Conservation (phyloP, 768 basidiomycete genomes). For the Russula sp. region DNA sequence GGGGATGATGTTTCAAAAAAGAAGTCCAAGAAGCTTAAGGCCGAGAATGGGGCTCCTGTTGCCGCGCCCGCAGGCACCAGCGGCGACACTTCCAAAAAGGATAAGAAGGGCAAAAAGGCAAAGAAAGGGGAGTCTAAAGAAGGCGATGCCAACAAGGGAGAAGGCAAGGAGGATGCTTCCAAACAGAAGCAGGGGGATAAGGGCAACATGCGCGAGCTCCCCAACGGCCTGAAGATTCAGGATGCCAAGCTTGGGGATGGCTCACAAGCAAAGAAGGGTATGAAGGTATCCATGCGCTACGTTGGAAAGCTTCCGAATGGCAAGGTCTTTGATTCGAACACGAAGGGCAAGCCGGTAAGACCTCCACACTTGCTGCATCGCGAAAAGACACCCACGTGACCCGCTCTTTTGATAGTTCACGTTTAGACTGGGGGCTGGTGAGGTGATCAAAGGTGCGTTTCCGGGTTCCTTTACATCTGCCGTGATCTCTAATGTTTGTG, state of each 20-base stretch:
- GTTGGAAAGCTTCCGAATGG: conserved; percentile 83
- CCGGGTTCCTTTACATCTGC: conserved; percentile 3
- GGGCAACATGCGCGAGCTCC: conserved; percentile 40
- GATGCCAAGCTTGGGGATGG: conserved; percentile 80
- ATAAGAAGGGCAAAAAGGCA: conserved; percentile 33
- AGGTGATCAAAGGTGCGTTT: conserved; percentile 81
- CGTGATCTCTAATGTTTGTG: neutral
- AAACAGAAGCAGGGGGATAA: conserved; percentile 33
- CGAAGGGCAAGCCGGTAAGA: conserved; percentile 79
- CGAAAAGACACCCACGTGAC: conserved; percentile 11
- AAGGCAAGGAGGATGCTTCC: conserved; percentile 18
- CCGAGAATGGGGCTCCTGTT: conserved; percentile 43
- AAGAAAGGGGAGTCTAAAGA: conserved; percentile 31
- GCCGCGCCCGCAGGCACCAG: conserved; percentile 27
- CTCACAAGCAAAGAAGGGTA: conserved; percentile 81
- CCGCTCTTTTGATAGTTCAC: conserved; percentile 43
- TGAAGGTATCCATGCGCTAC: conserved; percentile 81
- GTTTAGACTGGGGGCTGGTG: conserved; percentile 77
- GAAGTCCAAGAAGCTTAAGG: conserved; percentile 68
- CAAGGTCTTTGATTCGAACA: conserved; percentile 74
- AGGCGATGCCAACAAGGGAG: conserved; percentile 19
- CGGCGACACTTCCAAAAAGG: conserved; percentile 30
- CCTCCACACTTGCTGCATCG: neutral
- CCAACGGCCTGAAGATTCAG: conserved; percentile 67
- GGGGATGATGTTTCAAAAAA: conserved; percentile 51